Percentiles rank a stretch among this genome's conserved stretches.
Conservation (phyloP, 805 yeast species). For the Torulaspora gathmanii region DNA sequence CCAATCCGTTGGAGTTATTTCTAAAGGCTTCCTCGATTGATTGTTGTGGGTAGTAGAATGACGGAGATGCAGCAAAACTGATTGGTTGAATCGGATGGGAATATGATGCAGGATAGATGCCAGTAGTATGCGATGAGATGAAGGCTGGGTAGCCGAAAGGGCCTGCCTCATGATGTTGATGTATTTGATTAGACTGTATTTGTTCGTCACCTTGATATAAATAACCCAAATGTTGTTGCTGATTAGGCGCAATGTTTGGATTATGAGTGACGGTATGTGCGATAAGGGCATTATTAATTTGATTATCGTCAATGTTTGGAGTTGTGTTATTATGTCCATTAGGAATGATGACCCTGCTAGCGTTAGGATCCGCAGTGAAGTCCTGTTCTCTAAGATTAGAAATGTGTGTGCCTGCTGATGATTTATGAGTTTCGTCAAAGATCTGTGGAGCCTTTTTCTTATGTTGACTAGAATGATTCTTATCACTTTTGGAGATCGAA, state of each 20-base stretch:
- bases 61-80: conserved; percentile 6
- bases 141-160: background rate
- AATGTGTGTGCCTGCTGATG: conserved; percentile 1
- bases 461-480: background rate
- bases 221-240: conserved; percentile 2
- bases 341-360: background rate
- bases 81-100: conserved; percentile 3
- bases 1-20: conserved; percentile 5
- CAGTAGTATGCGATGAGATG: conserved; percentile 1
- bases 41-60: conserved; percentile 5
- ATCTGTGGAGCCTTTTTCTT: conserved; percentile 2
- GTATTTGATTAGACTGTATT: background rate
- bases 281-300: background rate
- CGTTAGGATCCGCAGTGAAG: background rate
- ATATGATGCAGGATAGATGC: conserved; percentile 5
- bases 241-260: conserved; percentile 1
- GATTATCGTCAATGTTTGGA: background rate
- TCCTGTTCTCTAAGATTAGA: background rate
- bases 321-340: background rate
- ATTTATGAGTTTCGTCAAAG: background rate
- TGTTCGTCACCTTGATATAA: background rate
- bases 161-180: background rate
- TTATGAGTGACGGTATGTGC: background rate
- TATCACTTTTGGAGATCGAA: conserved; percentile 4
- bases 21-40: conserved; percentile 6